phyloP scores from a whole-genome alignment of 2,329 filamentous ascomycete genomes.

The Colletotrichum theobromicola region DNA sequence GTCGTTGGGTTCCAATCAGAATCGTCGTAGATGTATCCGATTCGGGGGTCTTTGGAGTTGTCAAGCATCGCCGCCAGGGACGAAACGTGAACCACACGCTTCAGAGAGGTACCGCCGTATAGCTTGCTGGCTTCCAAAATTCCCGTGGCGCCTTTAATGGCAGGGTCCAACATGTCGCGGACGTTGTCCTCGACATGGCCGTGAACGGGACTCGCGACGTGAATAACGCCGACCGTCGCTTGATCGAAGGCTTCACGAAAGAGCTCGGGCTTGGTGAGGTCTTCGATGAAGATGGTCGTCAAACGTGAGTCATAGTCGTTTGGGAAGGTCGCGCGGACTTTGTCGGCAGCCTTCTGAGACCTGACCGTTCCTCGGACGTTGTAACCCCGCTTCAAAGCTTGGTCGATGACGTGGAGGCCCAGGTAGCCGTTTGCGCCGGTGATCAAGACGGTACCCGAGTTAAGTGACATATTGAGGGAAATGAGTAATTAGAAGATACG shows the following conservation, averaged over 20 bases:
- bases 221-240: neutral
- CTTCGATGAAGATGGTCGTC: neutral
- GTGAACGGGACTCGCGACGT: neutral
- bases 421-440: constrained; percentile 35
- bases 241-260: constrained; percentile 33
- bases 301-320: neutral
- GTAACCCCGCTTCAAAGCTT: constrained; percentile 28
- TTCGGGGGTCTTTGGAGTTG: neutral
- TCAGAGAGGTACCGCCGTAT: constrained; percentile 33
- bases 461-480: neutral
- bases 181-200: neutral
- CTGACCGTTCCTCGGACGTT: constrained; percentile 32
- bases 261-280: constrained; percentile 35
- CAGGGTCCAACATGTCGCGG: constrained; percentile 15
- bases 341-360: constrained; percentile 18
- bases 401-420: constrained; percentile 31
- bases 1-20: neutral
- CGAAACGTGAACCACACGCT: constrained; percentile 47
- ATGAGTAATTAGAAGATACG: neutral
- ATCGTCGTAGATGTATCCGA: neutral
- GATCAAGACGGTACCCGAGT: constrained; percentile 3
- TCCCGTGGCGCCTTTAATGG: constrained; percentile 41
- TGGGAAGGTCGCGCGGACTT: neutral
- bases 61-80: constrained; percentile 30
- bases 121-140: constrained; percentile 31